These are phyloP conservation scores for Aureoboletus auriporus DNA, from an alignment of 768 basidiomycete genomes.

Conservation along the genomic window DNA sequence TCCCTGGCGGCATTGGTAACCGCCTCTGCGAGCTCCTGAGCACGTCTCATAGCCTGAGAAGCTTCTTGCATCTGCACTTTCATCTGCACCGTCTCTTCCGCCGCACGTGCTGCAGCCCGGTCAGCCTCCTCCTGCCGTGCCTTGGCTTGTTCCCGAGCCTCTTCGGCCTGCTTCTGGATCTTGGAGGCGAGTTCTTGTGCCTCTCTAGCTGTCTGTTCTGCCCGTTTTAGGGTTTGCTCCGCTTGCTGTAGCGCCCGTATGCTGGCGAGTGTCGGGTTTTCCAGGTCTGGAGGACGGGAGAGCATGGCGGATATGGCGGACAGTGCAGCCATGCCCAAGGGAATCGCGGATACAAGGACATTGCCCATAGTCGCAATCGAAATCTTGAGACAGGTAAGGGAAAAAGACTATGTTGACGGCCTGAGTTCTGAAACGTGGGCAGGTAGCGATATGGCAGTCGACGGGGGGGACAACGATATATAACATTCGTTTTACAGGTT, in stretches of 20 bases:
- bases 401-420: no score
- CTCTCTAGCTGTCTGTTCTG: slow-evolving; percentile 1
- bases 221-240: slow-evolving; percentile 2
- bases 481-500: no score
- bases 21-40: slow-evolving; percentile 3
- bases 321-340: background rate
- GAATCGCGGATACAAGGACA: background rate
- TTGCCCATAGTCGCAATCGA: slow-evolving; percentile 2
- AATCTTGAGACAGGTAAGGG: background rate
- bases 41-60: background rate
- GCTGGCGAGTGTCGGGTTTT: slow-evolving; percentile 9
- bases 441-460: no score
- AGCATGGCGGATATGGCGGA: background rate
- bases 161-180: slow-evolving; percentile 1
- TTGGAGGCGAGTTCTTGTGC: slow-evolving; percentile 1
- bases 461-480: no score
- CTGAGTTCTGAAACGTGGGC: no score
- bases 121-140: slow-evolving; percentile 7
- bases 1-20: slow-evolving; percentile 3
- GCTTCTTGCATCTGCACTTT: slow-evolving; percentile 7
- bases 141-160: slow-evolving; percentile 4
- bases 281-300: background rate
- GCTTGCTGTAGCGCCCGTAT: slow-evolving; percentile 5
- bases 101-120: slow-evolving; percentile 3
- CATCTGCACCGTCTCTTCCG: slow-evolving; percentile 6